Base-by-base conservation (phyloP, 345 rosid species). In the Eucalyptus curtisii region DNA sequence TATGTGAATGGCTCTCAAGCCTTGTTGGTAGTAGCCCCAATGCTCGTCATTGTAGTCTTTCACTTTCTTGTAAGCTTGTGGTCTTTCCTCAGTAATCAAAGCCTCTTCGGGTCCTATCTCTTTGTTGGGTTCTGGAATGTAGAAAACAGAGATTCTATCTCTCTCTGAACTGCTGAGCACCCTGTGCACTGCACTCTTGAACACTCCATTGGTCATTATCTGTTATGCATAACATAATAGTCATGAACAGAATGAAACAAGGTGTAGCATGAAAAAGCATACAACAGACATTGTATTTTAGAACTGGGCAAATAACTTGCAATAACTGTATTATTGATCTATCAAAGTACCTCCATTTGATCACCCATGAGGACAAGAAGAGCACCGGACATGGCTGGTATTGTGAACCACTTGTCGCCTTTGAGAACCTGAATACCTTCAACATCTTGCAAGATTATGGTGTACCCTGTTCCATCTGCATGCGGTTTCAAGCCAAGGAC, bases 401-500 rank as follows among this genome's bases (percentile, higher is more conserved):
- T 90, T 4, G 91, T 91, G 87, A 91, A 89, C 96, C 95, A 93
- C 42, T 91, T 89, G 48, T 90, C 88, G 19, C 90, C 92, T 86
- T 90, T 89, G 52, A 89, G 91, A 68, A 93, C 87, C 84, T 93
- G 96, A 52, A 93, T 90, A 71, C 96, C 95, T 91, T 91, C 92
- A 84, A 89, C 93, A 49, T 94, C 94, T 84, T 91, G 94, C 87
- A 94, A 16, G 88, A 95, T 90, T 85, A 92, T 30, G 80, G 96
- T 94, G 86, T 90, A 86, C 37, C 93, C 95, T 30, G 94, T 81
- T 64, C 92, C 94, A 87, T 95, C 96, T 20, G 94, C 87, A 42
- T 94, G 97, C 4, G 93, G 94, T 89, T 93, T 94, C 20, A 94
- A 86, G 59, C 95, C 97, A 7, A 94, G 92, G 88, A 94, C 90